Base-by-base conservation (phyloP, 1,284 basidiomycete genomes). In the Grifola frondosa region DNA sequence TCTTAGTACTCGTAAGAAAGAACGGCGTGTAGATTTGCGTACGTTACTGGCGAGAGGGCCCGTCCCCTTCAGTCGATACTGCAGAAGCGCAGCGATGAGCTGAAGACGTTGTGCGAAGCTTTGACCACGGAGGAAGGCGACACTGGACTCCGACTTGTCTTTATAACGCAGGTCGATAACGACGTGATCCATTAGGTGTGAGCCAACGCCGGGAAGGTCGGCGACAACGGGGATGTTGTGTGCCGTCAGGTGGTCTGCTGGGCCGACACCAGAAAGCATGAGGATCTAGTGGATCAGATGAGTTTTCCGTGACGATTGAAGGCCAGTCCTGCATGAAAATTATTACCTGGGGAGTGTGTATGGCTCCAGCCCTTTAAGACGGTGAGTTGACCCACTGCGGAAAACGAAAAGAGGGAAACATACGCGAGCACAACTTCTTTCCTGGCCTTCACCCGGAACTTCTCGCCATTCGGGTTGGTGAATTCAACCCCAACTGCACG, bases 181-280 rank as follows among this genome's bases (percentile, higher is more conserved):
- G 3, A 69, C 65, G 56, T 87, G 84, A 51, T 88, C 84, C 46
- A 69, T 66, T 19, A 84, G 71, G 52, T 83, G 71, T 3, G 69
- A 61, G 9, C 84, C 81, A 7, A 88, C 84, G 7, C 75, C 77
- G 0, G 79, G 74, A 4, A 78, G 66, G 49, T 84, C 75, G 2
- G 70, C 60, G 1, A 83, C 55, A 12, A 83, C 60, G 0, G 73
- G 67, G 22, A 87, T 80, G 7, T 58, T 53, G 43, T 75, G 66
- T 25, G 66, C 57, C 8, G 64, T 49, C n/a, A 88, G 71, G 16
- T 84, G 70, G 13, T 67, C 62, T 3, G 70, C 69, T 15, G 81
- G 78, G 0, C 85, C 85, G 17, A 88, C 61, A 5, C 87, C 87
- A 13, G 81, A 84, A 24, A 87, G 70, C 70, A 88, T 74, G 11